Evolutionary conservation across 306 rosid species (phyloP).

Genomic region (Rosa lucieae): DNA sequence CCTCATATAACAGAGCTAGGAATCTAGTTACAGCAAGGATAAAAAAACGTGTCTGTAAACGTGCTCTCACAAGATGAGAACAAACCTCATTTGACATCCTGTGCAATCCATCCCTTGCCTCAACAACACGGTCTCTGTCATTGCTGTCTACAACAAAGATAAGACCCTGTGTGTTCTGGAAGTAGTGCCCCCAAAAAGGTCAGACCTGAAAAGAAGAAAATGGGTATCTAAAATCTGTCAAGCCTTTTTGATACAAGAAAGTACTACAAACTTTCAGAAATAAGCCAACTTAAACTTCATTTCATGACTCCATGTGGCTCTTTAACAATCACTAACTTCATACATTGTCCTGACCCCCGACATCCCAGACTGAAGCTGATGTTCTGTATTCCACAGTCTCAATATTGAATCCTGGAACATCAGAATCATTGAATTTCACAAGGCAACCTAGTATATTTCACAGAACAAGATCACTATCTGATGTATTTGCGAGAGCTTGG

Average conservation of each 20-base stretch:
- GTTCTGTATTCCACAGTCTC: constrained; percentile 98
- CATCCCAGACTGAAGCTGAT: constrained; percentile 99
- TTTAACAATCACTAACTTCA: constrained; percentile 20
- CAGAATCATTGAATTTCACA: background rate
- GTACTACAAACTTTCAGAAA: background rate
- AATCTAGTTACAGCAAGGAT: background rate
- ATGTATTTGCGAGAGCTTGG: background rate
- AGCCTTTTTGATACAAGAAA: background rate
- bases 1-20: background rate
- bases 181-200: constrained; percentile 99
- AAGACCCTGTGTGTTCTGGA: constrained; percentile 99
- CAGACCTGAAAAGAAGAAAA: constrained; percentile 71
- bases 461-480: background rate
- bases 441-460: background rate
- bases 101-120: constrained; percentile 97
- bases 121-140: constrained; percentile 99
- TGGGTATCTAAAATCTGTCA: constrained; percentile 3
- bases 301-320: background rate
- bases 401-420: constrained; percentile 79
- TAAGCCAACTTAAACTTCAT: constrained; percentile 2
- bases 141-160: constrained; percentile 99
- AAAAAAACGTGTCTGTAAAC: background rate
- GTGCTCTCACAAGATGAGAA: background rate
- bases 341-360: constrained; percentile 86
- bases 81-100: constrained; percentile 99